Percentiles rank a stretch among this genome's conserved stretches.
Conservation (phyloP, 2,329 filamentous ascomycete genomes). For the Claviceps capensis region DNA sequence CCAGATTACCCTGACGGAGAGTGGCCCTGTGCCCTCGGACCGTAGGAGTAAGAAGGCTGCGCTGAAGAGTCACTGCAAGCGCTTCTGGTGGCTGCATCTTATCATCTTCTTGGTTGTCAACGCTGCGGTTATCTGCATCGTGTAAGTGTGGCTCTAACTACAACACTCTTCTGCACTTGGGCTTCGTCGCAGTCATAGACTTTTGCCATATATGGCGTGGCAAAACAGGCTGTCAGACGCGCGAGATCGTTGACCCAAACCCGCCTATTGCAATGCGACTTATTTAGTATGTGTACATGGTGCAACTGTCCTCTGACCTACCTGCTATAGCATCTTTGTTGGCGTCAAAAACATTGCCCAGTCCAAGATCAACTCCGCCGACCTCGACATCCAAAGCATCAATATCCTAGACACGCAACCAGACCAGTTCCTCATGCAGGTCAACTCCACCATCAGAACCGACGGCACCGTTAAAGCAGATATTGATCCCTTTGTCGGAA, state of each 20-base stretch:
- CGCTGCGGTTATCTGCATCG: slow-evolving; percentile 40
- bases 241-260: no score
- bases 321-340: slow-evolving; percentile 36
- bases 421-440: slow-evolving; percentile 33
- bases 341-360: slow-evolving; percentile 44
- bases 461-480: slow-evolving; percentile 38
- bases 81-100: slow-evolving; percentile 49
- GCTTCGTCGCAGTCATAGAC: no score
- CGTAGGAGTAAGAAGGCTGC: slow-evolving; percentile 22
- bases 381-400: slow-evolving; percentile 38
- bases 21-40: slow-evolving; percentile 7
- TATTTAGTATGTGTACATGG: no score
- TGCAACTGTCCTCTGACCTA: background rate
- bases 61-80: slow-evolving; percentile 33
- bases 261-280: no score
- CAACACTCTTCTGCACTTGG: no score
- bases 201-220: no score
- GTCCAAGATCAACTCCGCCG: slow-evolving; percentile 37
- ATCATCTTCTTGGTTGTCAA: slow-evolving; percentile 34
- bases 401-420: slow-evolving; percentile 31
- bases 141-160: slow-evolving; percentile 33
- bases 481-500: slow-evolving; percentile 35
- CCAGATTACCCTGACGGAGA: slow-evolving; percentile 22
- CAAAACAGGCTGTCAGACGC: no score
- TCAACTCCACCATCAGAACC: slow-evolving; percentile 42